Conservation (phyloP, 495 filamentous ascomycete genomes). For the Platismatia glauca region DNA sequence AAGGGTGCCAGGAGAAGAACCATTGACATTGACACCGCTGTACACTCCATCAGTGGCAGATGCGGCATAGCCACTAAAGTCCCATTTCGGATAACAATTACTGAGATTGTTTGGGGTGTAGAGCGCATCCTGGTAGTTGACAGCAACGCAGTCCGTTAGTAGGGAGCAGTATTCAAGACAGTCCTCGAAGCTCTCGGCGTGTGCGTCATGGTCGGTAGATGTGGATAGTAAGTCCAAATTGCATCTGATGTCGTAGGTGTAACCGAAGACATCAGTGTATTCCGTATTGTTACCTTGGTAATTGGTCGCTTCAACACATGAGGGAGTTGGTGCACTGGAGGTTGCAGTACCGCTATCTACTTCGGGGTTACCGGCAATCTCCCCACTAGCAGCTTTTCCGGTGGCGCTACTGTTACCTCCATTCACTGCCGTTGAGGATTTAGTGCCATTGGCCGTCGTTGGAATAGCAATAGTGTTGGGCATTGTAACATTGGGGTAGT, state of each 20-base stretch:
- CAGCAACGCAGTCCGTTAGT: neutral
- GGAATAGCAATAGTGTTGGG: neutral
- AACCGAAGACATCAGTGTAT: neutral
- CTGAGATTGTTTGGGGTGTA: neutral
- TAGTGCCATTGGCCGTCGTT: neutral
- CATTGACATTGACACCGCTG: constrained; percentile 1
- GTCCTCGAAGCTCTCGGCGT: neutral
- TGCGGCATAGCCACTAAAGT: neutral
- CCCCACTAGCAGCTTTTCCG: neutral
- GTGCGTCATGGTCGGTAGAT: neutral
- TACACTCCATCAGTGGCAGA: neutral
- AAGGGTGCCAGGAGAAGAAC: neutral
- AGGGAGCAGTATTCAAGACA: constrained; percentile 2
- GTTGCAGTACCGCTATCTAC: neutral
- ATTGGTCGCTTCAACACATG: neutral
- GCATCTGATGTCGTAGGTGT: neutral
- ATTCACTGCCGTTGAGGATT: neutral
- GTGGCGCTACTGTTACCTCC: neutral
- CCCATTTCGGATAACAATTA: neutral
- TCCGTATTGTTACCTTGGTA: neutral
- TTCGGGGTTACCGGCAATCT: neutral
- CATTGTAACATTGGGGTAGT: neutral
- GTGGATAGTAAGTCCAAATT: neutral
- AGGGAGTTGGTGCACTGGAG: neutral
- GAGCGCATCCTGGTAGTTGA: neutral